Percentiles rank a stretch among this genome's conserved stretches.
Conservation (phyloP, 495 filamentous ascomycete genomes). For the Aspergillus steynii region DNA sequence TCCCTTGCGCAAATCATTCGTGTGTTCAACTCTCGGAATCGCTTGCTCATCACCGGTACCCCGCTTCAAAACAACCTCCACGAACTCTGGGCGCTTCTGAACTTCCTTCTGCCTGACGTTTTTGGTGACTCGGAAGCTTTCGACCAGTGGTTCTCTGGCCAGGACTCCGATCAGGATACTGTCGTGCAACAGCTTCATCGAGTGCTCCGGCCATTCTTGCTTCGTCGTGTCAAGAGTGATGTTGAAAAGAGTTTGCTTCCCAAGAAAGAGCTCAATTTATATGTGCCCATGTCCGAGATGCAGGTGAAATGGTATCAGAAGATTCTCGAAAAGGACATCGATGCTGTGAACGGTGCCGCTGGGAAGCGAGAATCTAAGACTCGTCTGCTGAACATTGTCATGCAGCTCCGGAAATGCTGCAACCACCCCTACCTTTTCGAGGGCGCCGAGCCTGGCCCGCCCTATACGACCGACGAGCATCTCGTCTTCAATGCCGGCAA, state of each 20-base stretch:
- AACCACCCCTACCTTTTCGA: constrained; percentile 99
- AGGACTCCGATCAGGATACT: constrained; percentile 85
- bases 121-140: constrained; percentile 98
- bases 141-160: constrained; percentile 94
- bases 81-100: constrained; percentile 98
- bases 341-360: constrained; percentile 95
- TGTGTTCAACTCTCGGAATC: constrained; percentile 93
- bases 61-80: constrained; percentile 98
- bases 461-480: constrained; percentile 98
- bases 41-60: constrained; percentile 94
- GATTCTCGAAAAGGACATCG: constrained; percentile 98
- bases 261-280: constrained; percentile 97
- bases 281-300: constrained; percentile 99
- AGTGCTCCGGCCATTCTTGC: constrained; percentile 88
- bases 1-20: constrained; percentile 96
- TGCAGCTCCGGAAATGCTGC: constrained; percentile 99
- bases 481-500: constrained; percentile 92
- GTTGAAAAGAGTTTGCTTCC: constrained; percentile 97
- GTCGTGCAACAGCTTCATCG: constrained; percentile 98
- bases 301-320: constrained; percentile 99
- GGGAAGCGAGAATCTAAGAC: constrained; percentile 99
- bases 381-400: constrained; percentile 97
- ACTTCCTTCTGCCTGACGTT: constrained; percentile 95
- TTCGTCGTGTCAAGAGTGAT: constrained; percentile 96
- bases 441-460: constrained; percentile 94